phyloP scores from a whole-genome alignment of 2,329 filamentous ascomycete species.

The Aspergillus sp. region DNA sequence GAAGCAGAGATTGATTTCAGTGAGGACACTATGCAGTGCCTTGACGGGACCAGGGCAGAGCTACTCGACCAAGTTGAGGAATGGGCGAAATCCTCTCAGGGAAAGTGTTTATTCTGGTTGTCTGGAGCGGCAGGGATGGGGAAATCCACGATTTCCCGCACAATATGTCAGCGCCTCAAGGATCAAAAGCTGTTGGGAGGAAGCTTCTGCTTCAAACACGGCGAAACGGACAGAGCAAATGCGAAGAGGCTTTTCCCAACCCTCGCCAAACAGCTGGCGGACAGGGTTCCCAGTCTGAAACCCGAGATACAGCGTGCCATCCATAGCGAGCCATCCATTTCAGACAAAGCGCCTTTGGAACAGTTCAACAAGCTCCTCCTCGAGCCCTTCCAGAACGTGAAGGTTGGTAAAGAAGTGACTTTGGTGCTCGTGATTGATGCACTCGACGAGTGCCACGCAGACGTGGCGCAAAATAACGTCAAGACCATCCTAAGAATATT shows the following conservation, averaged over 20 bases:
- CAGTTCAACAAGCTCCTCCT: conserved; percentile 35
- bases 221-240: conserved; percentile 29
- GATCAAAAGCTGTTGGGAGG: not conserved
- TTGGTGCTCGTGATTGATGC: not conserved
- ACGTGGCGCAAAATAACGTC: conserved; percentile 18
- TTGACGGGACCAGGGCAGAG: not conserved
- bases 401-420: too few species aligned
- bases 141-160: not conserved
- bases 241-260: not conserved
- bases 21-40: not conserved
- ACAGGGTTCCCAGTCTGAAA: conserved; percentile 32
- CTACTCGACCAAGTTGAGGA: not conserved
- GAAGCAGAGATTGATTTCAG: not conserved
- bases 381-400: conserved; percentile 23
- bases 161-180: not conserved
- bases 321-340: conserved; percentile 28
- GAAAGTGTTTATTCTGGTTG: not conserved
- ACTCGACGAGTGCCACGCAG: not conserved
- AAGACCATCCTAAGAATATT: conserved; percentile 29
- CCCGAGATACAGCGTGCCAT: conserved; percentile 24
- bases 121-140: not conserved
- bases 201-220: conserved; percentile 53
- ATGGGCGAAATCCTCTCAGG: not conserved
- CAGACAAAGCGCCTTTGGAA: conserved; percentile 24
- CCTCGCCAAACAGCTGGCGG: not conserved